Base-by-base conservation (phyloP, 2,329 filamentous ascomycete species). In the Stemphylium lycopersici region DNA sequence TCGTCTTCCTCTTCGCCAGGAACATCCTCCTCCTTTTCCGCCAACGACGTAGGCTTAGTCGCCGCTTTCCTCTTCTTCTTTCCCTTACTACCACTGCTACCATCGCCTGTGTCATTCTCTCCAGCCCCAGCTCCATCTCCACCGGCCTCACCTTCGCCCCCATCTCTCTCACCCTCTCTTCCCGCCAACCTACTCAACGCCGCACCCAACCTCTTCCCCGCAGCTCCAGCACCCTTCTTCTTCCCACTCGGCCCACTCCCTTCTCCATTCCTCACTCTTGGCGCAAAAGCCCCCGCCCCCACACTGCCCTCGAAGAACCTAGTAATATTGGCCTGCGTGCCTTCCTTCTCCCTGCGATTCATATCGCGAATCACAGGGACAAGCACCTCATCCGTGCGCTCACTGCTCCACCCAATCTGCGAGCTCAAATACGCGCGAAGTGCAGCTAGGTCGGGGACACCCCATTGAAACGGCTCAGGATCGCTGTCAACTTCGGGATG, bases 261-360 rank as follows among this genome's bases (percentile, higher is more conserved):
- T n/a, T 52, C 65, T 11, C 78, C 82, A 22, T 79, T 76, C 51
- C 80, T 84, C 59, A 87, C 86, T 51, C 89, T 83, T 0, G 90
- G 90, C 20, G 84, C 90, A 77, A 91, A 93, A 0, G 83, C 84
- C 0, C 90, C 90, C 0, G 82, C 83, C 0, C 90, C 90, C 0
- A 91, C 87, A 4, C 79, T 77, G 0, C 93, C 93, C 11, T 86
- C 85, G 72, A 98, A 97, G 74, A 88, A 99, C 20, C 87, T 83
- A n/a, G 95, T 99, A 62, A 99, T 96, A 65, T 99, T 99, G 54
- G 87, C 88, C 79, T 99, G 95, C 15, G 93, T 98, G 6, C 95
- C 95, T 77, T 98, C 95, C 24, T 86, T 82, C 61, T 91, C 90
- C 34, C 95, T 83, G 3, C 86, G 85, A 72, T 98, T 98, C 90